Conservation (phyloP, 2,329 filamentous ascomycete genomes). For the Hymenotorrendiella dingleyae region DNA sequence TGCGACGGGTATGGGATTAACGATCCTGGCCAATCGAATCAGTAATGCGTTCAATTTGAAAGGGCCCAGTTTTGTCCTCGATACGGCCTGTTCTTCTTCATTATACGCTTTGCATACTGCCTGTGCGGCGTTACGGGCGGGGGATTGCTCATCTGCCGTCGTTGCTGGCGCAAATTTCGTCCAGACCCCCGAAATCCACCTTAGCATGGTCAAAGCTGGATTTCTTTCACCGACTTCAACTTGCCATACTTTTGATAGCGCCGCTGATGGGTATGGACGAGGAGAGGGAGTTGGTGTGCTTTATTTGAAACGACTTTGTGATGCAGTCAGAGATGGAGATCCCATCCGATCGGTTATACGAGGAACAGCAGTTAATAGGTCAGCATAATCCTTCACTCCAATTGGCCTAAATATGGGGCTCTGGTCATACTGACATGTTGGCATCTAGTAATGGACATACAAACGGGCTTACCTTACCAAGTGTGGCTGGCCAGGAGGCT, state of each 20-base stretch:
- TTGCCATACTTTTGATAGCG: conserved; percentile 51
- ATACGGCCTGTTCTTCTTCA: conserved; percentile 50
- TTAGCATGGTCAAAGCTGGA: conserved; percentile 13
- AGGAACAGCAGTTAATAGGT: conserved; percentile 45
- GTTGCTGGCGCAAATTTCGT: conserved; percentile 20
- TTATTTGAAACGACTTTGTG: conserved; percentile 50
- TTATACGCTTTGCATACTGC: conserved; percentile 46
- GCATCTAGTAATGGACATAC: conserved; percentile 55
- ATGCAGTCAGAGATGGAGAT: conserved; percentile 54
- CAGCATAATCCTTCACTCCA: too few relatives aligned
- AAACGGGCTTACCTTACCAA: conserved; percentile 49
- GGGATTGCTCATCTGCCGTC: conserved; percentile 33
- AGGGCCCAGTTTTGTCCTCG: conserved; percentile 5
- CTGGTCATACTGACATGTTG: too few relatives aligned
- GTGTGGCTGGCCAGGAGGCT: conserved; percentile 34
- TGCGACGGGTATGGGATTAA: conserved; percentile 9
- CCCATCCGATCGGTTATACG: conserved; percentile 50
- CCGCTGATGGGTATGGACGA: conserved; percentile 57
- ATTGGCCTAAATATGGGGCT: too few relatives aligned
- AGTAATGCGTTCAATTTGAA: conserved; percentile 30
- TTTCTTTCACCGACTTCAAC: conserved; percentile 37
- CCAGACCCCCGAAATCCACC: conserved; percentile 11
- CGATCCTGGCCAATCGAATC: conserved; percentile 25
- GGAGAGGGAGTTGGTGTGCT: conserved; percentile 56
- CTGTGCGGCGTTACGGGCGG: conserved; percentile 40